Base-by-base conservation (phyloP, 1,284 basidiomycete genomes). In the Cutaneotrichosporon sp. region DNA sequence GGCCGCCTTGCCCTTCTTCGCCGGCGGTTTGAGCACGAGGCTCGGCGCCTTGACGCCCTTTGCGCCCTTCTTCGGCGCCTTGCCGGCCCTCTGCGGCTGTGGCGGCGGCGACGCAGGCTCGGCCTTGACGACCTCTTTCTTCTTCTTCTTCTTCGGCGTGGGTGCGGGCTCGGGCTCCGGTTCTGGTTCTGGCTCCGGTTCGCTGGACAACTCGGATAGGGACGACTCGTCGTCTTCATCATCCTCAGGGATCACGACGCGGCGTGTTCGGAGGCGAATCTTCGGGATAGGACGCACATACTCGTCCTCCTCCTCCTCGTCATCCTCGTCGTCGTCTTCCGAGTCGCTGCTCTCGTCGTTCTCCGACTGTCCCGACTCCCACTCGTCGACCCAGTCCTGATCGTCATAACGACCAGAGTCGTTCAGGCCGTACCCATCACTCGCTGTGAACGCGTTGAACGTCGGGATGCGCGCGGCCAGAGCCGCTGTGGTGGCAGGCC, bases 371-470 rank as follows among this genome's bases (percentile, higher is more conserved):
- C 72, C 72, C 2, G 73, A 73, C 53, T 67, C 67, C 66, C 71
- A 69, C n/a, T 65, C 67, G 42, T 70, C 68, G 58, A 66, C 62
- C 58, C 66, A 65, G 31, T 68, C 65, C 10, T 65, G 62, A 56
- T 71, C 72, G 22, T 69, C 69, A 16, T 63, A 66, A 2, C 68
- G 63, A 18, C 62, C 58, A 34, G 64, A 55, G 49, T 67, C 68
- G 40, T 72, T 70, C 4, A 80, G 65, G 2, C 74, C 76, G 40
- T 74, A 70, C 7, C 70, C 70, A 47, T 78, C 73, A 0, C 72
- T 66, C 5, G 73, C 73, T 7, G 80, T 73, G 60, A 80, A 80
- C 7, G 76, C 76, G 66, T 78, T 80, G 75, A 80, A 80, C 2
- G 75, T 64, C 22, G 75, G 68, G 26, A 74, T 67, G 26, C 74